Evolutionary conservation across 179 eudicot genomes (phyloP).

Genomic region (Silene vulgaris): DNA sequence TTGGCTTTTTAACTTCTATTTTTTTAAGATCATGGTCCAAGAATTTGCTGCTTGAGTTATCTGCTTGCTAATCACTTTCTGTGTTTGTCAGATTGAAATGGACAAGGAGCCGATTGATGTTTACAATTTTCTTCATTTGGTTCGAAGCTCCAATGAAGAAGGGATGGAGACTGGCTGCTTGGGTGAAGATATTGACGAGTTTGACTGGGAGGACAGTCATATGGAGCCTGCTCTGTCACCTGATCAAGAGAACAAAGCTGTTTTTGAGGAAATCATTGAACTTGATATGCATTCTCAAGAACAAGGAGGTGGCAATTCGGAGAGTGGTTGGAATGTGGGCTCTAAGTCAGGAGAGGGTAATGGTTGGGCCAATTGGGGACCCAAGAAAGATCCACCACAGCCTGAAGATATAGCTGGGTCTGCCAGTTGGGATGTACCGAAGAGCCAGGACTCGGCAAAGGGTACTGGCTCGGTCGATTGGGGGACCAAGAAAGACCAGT

Average conservation of each 20-base stretch:
- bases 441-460: conserved; percentile 12
- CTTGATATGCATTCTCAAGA: conserved; percentile 21
- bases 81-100: conserved; percentile 38
- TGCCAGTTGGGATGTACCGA: conserved; percentile 15
- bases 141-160: conserved; percentile 41
- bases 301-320: conserved; percentile 4
- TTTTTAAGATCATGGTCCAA: neutral
- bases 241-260: conserved; percentile 48
- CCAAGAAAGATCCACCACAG: conserved; percentile 1
- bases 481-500: conserved; percentile 22
- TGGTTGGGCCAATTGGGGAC: conserved; percentile 36
- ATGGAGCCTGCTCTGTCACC: conserved; percentile 59
- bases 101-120: conserved; percentile 51
- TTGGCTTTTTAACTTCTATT: neutral
- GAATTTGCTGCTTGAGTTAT: neutral
- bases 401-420: conserved; percentile 6
- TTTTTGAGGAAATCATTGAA: conserved; percentile 57
- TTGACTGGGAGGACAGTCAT: conserved; percentile 44
- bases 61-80: conserved; percentile 11
- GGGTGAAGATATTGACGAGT: conserved; percentile 60
- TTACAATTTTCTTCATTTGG: conserved; percentile 64
- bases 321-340: neutral
- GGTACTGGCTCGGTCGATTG: conserved; percentile 28
- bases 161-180: conserved; percentile 51
- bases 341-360: conserved; percentile 6